Percentiles rank a stretch among this genome's conserved stretches.
phyloP scores from a whole-genome alignment of 2,329 filamentous ascomycete species.

The Xylariomycetidae sp. region DNA sequence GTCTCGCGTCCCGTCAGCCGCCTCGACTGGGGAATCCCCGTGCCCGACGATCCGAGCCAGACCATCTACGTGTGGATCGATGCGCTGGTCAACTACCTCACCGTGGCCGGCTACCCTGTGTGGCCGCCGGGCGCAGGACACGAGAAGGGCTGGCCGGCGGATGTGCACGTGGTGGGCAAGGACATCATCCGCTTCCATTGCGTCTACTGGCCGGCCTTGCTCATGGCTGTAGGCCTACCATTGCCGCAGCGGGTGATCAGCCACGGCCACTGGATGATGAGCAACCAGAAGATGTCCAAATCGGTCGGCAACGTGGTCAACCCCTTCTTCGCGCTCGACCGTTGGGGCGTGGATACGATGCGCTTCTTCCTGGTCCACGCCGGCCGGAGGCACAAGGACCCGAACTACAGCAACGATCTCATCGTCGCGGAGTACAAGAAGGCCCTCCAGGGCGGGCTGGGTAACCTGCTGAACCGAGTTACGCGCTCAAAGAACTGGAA shows the following conservation, averaged over 20 bases:
- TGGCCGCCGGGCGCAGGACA: conserved; percentile 61
- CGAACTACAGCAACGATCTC: conserved; percentile 75
- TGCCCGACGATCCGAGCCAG: conserved; percentile 76
- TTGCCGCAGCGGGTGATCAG: conserved; percentile 74
- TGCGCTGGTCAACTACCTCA: conserved; percentile 89
- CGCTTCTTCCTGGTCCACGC: conserved; percentile 83
- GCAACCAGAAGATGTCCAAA: conserved; percentile 91
- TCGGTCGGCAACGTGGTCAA: conserved; percentile 93
- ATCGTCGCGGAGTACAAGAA: conserved; percentile 77
- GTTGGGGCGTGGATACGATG: conserved; percentile 82
- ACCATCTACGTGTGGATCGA: conserved; percentile 99
- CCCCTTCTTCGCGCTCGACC: conserved; percentile 82
- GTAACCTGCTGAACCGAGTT: conserved; percentile 72
- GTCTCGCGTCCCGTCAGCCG: conserved; percentile 76
- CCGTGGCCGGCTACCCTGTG: conserved; percentile 74
- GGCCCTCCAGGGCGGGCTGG: conserved; percentile 67
- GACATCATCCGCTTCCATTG: conserved; percentile 96
- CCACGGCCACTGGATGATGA: conserved; percentile 94
- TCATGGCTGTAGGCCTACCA: conserved; percentile 79
- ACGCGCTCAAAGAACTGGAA: conserved; percentile 65
- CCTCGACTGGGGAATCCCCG: conserved; percentile 80
- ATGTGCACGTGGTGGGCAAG: conserved; percentile 91
- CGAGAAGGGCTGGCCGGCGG: conserved; percentile 72
- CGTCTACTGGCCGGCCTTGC: conserved; percentile 95
- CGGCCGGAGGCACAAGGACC: conserved; percentile 70